Evolutionary conservation across 306 rosid genomes (phyloP).

Genomic region (Rosa chinensis): DNA sequence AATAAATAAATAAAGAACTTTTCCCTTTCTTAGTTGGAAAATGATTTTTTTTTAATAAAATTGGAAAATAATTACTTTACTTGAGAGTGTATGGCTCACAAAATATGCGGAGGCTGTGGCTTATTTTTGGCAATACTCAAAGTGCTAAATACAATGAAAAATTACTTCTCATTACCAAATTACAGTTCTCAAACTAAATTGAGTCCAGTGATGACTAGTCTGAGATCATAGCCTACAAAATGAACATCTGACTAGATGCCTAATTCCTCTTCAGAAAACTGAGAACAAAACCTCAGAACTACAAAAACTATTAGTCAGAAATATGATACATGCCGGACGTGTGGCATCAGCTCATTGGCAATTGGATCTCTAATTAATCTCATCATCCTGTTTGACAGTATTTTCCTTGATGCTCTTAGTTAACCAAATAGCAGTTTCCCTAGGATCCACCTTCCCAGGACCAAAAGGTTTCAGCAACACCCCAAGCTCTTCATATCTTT

Average conservation of each 20-base stretch:
- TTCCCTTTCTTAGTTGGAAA: too few species aligned
- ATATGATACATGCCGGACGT: constrained; percentile 20
- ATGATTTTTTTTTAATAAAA: not conserved
- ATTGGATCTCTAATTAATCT: not conserved
- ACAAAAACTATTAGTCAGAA: constrained; percentile 24
- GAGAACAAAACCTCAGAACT: constrained; percentile 26
- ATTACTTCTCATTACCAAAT: not conserved
- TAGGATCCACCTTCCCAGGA: constrained; percentile 89
- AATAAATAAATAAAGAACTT: too few species aligned
- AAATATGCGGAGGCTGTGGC: not conserved
- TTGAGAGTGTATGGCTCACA: not conserved
- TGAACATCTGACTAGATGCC: constrained; percentile 34
- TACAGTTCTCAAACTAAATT: constrained; percentile 14
- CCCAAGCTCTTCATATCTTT: constrained; percentile 92
- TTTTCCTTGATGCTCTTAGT: constrained; percentile 90
- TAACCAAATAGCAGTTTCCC: constrained; percentile 99
- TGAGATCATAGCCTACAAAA: constrained; percentile 36
- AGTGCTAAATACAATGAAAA: not conserved
- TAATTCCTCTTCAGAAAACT: constrained; percentile 34
- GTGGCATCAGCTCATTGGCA: constrained; percentile 25
- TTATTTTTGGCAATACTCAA: not conserved
- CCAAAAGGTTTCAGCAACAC: constrained; percentile 96
- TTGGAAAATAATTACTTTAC: not conserved
- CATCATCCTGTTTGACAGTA: constrained; percentile 53
- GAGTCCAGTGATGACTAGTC: constrained; percentile 19